Percentiles rank a stretch among this genome's conserved stretches.
phyloP scores from a whole-genome alignment of 768 basidiomycete species.

The Termitomyces sp. region DNA sequence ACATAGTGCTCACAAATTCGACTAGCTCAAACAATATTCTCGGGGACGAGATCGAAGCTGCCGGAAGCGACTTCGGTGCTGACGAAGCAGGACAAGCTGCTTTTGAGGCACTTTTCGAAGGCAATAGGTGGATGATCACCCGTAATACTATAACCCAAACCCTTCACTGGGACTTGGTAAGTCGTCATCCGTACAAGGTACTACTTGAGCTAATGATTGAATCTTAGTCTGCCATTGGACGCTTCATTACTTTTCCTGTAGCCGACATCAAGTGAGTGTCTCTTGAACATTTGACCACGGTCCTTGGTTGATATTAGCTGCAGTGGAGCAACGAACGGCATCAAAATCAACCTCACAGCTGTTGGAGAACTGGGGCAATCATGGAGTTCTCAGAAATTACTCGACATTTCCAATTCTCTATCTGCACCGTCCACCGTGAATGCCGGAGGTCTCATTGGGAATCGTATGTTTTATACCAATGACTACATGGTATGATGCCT shows the following conservation, averaged over 20 bases:
- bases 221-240: constrained; percentile 37
- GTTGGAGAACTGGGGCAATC: constrained; percentile 12
- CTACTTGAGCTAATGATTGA: constrained; percentile 11
- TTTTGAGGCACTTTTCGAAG: constrained; percentile 26
- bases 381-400: constrained; percentile 22
- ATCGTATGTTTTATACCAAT: constrained; percentile 59
- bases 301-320: background rate
- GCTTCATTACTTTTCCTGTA: constrained; percentile 66
- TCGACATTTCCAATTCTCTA: constrained; percentile 32
- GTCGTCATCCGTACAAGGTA: constrained; percentile 16
- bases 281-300: constrained; percentile 21
- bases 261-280: constrained; percentile 37
- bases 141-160: constrained; percentile 49
- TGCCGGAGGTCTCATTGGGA: constrained; percentile 46
- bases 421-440: constrained; percentile 41
- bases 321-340: constrained; percentile 47
- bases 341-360: constrained; percentile 49
- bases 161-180: constrained; percentile 69
- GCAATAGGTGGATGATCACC: constrained; percentile 63
- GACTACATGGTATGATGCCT: constrained; percentile 56
- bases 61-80: constrained; percentile 54
- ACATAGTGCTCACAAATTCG: background rate
- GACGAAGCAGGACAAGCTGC: constrained; percentile 35
- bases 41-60: constrained; percentile 54
- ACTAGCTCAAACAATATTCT: constrained; percentile 56